phyloP scores from a whole-genome alignment of 768 basidiomycete genomes.

The Panaeolus cyanescens region DNA sequence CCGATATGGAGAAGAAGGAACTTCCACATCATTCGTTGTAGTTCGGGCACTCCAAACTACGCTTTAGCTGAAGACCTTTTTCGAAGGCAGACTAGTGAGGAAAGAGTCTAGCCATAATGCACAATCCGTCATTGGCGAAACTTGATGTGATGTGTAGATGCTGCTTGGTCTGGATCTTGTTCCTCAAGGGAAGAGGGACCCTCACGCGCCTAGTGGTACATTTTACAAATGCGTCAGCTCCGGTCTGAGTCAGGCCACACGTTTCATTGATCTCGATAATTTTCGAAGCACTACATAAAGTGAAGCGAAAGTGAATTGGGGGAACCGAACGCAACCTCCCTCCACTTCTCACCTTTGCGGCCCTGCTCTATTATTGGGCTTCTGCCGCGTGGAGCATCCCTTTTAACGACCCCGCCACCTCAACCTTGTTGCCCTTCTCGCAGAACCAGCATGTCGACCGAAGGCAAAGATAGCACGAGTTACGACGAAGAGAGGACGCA shows the following conservation, averaged over 20 bases:
- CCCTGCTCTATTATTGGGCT: background rate
- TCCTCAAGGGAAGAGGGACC: background rate
- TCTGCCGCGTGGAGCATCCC: constrained; percentile 5
- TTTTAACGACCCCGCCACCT: constrained; percentile 13
- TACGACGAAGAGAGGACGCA: constrained; percentile 27
- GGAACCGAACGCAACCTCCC: background rate
- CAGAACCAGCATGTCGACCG: constrained; percentile 25
- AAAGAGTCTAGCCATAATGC: background rate
- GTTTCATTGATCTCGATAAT: constrained; percentile 3
- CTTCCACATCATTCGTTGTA: background rate
- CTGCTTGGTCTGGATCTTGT: background rate
- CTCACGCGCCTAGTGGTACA: background rate
- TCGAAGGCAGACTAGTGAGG: background rate
- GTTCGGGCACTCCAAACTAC: background rate
- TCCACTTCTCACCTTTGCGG: background rate
- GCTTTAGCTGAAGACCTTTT: background rate
- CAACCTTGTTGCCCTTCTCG: constrained; percentile 13
- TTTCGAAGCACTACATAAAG: constrained; percentile 2
- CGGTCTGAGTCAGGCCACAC: constrained; percentile 3
- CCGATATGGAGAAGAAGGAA: background rate
- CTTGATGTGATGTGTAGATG: background rate
- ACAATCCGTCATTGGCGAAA: no score
- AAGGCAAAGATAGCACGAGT: constrained; percentile 18
- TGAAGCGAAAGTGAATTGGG: background rate
- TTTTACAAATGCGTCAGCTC: background rate